Evolutionary conservation across 2,329 filamentous ascomycete species (phyloP).

Genomic region (Aspergillus ruber): DNA sequence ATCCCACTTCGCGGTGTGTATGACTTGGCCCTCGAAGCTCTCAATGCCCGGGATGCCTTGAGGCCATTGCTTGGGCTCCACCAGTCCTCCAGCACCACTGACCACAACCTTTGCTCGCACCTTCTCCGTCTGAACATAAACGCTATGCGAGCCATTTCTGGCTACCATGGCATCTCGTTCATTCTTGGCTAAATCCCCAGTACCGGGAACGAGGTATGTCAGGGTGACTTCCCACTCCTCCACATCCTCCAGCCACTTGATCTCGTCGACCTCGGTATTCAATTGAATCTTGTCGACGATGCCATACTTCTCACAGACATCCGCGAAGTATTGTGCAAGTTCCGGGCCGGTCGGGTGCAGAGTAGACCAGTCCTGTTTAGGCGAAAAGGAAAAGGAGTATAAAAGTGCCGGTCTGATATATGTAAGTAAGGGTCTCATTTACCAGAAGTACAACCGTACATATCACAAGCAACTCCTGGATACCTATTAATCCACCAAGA

Average conservation of each 20-base stretch:
- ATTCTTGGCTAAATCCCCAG: constrained; percentile 47
- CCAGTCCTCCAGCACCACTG: constrained; percentile 50
- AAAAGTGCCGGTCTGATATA: constrained; percentile 46
- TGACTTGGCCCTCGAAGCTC: constrained; percentile 49
- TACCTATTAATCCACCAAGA: constrained; percentile 61
- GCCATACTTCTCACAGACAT: constrained; percentile 47
- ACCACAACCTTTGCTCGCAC: constrained; percentile 51
- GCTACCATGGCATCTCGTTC: constrained; percentile 41
- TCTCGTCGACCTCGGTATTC: constrained; percentile 50
- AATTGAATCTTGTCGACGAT: constrained; percentile 54
- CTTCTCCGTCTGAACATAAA: constrained; percentile 47
- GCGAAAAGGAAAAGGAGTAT: constrained; percentile 53
- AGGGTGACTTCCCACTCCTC: constrained; percentile 51
- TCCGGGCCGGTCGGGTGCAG: constrained; percentile 45
- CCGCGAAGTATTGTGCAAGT: constrained; percentile 47
- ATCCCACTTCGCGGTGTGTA: constrained; percentile 54
- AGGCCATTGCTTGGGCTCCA: constrained; percentile 49
- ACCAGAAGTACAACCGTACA: constrained; percentile 28
- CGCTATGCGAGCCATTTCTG: constrained; percentile 40
- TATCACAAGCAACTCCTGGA: constrained; percentile 53
- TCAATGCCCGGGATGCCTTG: constrained; percentile 48
- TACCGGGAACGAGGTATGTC: constrained; percentile 45
- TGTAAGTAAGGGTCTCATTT: not conserved
- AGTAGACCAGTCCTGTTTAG: constrained; percentile 47
- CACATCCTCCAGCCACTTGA: constrained; percentile 48